phyloP scores from a whole-genome alignment of 176 grass and related monocot species.

The Oryza nivara region DNA sequence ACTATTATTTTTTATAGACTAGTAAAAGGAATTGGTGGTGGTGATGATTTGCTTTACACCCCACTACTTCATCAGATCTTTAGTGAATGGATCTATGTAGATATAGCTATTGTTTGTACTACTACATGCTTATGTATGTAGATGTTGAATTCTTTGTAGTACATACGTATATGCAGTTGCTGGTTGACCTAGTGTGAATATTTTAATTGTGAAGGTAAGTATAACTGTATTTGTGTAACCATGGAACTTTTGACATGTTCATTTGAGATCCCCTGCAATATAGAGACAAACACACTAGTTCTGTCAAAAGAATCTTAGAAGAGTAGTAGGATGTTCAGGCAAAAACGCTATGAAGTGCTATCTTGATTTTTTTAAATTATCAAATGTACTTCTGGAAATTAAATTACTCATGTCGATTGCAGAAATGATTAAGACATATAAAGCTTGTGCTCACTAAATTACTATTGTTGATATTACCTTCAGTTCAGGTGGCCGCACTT shows the following conservation, averaged over 20 bases:
- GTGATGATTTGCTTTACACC: neutral
- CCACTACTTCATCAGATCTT: neutral
- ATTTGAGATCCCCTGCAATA: neutral
- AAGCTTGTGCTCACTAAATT: constrained; percentile 38
- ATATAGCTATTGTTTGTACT: neutral
- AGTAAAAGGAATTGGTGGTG: neutral
- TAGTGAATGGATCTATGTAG: neutral
- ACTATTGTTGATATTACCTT: constrained; percentile 33
- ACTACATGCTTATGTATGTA: neutral
- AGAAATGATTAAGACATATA: constrained; percentile 21
- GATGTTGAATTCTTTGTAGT: neutral
- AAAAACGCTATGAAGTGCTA: neutral
- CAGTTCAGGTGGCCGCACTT: constrained; percentile 79
- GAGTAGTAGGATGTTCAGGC: neutral
- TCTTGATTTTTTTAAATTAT: constrained; percentile 10
- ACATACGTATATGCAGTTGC: neutral
- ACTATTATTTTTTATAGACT: neutral
- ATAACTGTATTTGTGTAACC: neutral
- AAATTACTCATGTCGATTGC: neutral
- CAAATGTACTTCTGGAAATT: constrained; percentile 21
- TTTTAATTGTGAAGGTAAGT: neutral
- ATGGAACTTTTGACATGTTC: neutral
- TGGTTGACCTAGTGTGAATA: neutral
- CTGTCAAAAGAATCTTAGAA: neutral
- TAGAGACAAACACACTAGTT: neutral